A percentile compares a stretch with the other conserved stretches of the same genome.
Evolutionary conservation across 176 grass and related monocot genomes (phyloP).

Genomic region (Elaeis guineensis): DNA sequence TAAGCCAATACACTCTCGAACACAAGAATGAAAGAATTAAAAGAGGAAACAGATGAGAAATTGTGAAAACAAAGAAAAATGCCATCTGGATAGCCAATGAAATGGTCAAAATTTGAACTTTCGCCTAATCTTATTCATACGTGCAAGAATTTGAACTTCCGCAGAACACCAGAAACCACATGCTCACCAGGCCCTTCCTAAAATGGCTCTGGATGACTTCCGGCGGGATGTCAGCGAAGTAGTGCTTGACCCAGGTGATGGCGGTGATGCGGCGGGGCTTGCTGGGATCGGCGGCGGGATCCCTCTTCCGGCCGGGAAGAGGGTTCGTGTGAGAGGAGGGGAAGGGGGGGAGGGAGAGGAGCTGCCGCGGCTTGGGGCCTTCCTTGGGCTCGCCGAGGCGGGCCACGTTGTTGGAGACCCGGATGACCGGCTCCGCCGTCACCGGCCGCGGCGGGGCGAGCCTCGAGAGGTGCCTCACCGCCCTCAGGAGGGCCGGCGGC

Average conservation of each 20-base stretch:
- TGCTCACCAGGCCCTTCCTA: conserved; percentile 45
- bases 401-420: conserved; percentile 57
- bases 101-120: too few species aligned
- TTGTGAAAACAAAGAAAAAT: too few species aligned
- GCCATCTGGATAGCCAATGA: too few species aligned
- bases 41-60: too few species aligned
- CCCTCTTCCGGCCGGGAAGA: conserved; percentile 52
- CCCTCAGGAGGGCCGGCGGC: neutral
- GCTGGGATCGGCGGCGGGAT: neutral
- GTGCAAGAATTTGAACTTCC: too few species aligned
- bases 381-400: conserved; percentile 47
- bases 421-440: conserved; percentile 25
- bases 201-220: conserved; percentile 65
- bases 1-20: too few species aligned
- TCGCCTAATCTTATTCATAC: too few species aligned
- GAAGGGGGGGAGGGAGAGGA: conserved; percentile 66
- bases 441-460: conserved; percentile 34
- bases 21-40: too few species aligned
- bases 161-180: too few species aligned
- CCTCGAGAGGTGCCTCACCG: conserved; percentile 30
- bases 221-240: conserved; percentile 51
- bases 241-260: conserved; percentile 80
- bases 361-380: conserved; percentile 67
- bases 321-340: conserved; percentile 26
- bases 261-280: conserved; percentile 36